Evolutionary conservation across 2,329 filamentous ascomycete genomes (phyloP).

Genomic region (Stachybotrys elegans): DNA sequence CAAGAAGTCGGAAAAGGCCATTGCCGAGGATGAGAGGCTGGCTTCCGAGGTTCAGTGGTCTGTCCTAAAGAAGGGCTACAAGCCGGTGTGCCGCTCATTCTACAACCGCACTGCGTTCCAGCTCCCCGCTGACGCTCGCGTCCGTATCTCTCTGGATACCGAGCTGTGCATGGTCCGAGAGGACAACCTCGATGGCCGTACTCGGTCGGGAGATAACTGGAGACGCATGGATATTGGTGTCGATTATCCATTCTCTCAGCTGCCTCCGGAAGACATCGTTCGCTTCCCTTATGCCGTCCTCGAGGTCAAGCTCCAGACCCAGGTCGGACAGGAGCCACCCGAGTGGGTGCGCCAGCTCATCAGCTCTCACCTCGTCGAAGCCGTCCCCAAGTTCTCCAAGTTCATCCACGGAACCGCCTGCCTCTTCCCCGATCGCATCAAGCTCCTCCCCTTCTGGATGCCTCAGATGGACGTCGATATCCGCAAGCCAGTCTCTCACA

Average conservation of each 20-base stretch:
- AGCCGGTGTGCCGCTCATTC: constrained; percentile 89
- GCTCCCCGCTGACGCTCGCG: constrained; percentile 89
- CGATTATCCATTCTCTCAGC: constrained; percentile 87
- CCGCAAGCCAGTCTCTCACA: constrained; percentile 81
- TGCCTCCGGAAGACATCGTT: constrained; percentile 78
- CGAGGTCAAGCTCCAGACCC: constrained; percentile 96
- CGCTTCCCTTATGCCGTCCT: constrained; percentile 94
- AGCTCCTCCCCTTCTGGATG: constrained; percentile 93
- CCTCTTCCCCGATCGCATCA: constrained; percentile 80
- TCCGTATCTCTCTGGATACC: constrained; percentile 94
- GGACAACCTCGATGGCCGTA: constrained; percentile 82
- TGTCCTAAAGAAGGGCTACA: constrained; percentile 77
- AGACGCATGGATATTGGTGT: constrained; percentile 95
- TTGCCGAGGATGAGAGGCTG: constrained; percentile 83
- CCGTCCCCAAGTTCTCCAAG: constrained; percentile 99
- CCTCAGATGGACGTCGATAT: constrained; percentile 99
- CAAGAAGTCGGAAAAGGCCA: constrained; percentile 88
- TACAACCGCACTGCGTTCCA: constrained; percentile 99
- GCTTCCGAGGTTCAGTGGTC: constrained; percentile 93
- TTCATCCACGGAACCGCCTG: constrained; percentile 94
- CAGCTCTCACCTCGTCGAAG: constrained; percentile 89
- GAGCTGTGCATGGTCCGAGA: constrained; percentile 93
- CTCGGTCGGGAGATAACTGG: constrained; percentile 83
- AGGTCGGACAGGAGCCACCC: constrained; percentile 88
- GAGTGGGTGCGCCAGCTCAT: constrained; percentile 95